Evolutionary conservation across 495 filamentous ascomycete species (phyloP), one percentile per base, ranked within the genome.

Genomic region (Parachaetomium inaequale): DNA sequence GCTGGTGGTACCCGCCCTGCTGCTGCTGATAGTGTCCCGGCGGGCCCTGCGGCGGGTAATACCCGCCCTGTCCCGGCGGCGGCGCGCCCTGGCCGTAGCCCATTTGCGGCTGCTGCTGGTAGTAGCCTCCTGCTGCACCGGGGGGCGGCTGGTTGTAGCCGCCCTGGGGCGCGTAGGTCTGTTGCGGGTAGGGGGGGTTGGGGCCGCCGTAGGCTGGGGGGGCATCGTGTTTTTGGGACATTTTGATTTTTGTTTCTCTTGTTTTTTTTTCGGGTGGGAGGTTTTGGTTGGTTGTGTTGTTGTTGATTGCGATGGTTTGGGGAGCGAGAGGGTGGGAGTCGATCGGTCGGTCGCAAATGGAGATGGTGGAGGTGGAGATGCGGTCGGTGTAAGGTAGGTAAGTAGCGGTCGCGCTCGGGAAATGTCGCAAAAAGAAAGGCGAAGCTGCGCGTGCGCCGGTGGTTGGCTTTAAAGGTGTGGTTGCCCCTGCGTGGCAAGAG

Each of bases 161-260:
- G 36, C 67, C 64, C 53, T 67, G 49, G 31, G 40, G 29, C 31
- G 40, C 43, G 59, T 51, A 64, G 36, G 59, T 40, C 19, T 42
- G 53, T 43, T 59, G 63, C 19, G 23, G 57, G 47, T 42, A 64
- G 58, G 7, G 62, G 58, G 15, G 67, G 64, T 36, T 51, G 62
- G n/a, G n/a, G n/a, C 26, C 51, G 59, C 31, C 47, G 72, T 80
- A 80, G 11, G 75, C 72, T n/a, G 77, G 77, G 29, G 77, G 77
- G 6, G 73, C 63, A 62, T 78, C 76, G 64, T 64, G 53, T 69
- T 80, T 78, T 42, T 73, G 59, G 52, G 73, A 70, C 75, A 78
- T 79, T 23, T 36, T 62, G 8, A 8, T 10, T 5, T 7, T 25
- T 52, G 28, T 52, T 34, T 14, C 7, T 36, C 28, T 26, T 26